Evolutionary conservation across 2,329 filamentous ascomycete species (phyloP), one percentile per base, ranked within the genome.

Genomic region (Hymenoscyphus infarciens): DNA sequence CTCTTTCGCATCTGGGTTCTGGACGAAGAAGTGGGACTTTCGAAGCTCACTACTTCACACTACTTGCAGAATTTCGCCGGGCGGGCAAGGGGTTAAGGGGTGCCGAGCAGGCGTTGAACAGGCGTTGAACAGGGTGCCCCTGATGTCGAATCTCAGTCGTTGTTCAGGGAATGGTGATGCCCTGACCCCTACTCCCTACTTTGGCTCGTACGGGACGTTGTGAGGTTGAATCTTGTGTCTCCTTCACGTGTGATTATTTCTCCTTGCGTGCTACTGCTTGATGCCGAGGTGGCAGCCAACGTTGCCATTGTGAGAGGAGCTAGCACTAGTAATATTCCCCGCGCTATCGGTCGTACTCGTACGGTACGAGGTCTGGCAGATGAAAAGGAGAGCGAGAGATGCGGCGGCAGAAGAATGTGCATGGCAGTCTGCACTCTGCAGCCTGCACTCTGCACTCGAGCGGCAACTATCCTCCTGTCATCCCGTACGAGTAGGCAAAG

Each of bases 1-100:
- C 52, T 54, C 52, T 54, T 54, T 54, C 11, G 52, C 22, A 54
- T 55, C 53, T 55, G 53, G 53, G 29, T 33, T 29, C 29, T 55
- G 53, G 29, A 55, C 8, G 45, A 52, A 52, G 45, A 52, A 52
- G 45, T 25, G 45, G 45, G 19, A 52, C 45, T 52, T 22, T 52
- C 19, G 45, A 52, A 25, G 45, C 45, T 52, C 45, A 52, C 45
- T 52, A n/a, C 42, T n/a, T 42, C 13, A 2, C 25, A 27, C 25
- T 27, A 13, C 39, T 22, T 49, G 42, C 42, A 49, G 45, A 52
- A 19, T 52, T 52, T 52, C 45, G 45, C 45, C 45, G 45, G 45
- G n/a, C 19, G 45, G 19, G 45, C 45, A 56, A 56, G 27, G 53
- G 53, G 53, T n/a, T 33, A n/a, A 56, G 31, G 31, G 27, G 53